Evolutionary conservation across 2,329 filamentous ascomycete species (phyloP), one percentile per base, ranked within the genome.

Genomic region (Aspergillus sp.): DNA sequence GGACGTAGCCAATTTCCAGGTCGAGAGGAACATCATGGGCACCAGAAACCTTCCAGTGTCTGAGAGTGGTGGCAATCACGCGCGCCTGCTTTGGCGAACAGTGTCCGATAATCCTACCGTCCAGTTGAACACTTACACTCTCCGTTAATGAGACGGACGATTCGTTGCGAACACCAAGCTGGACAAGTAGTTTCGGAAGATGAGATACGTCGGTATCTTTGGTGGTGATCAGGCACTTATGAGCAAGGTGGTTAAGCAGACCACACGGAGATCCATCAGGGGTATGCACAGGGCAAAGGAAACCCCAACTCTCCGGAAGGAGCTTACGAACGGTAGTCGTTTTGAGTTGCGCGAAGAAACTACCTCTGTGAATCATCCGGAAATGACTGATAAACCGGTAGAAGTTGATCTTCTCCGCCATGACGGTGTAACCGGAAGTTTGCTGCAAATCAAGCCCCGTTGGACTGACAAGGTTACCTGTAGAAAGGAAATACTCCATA

Each of bases 391-490:
- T 96, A 79, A 98, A 99, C 68, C 95, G 91, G 70, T 96, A 87
- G 74, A 98, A 99, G 79, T 99, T 99, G 73, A 99, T 93, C 82
- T 98, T 98, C 74, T 99, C 95, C 3, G 95, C 95, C 52, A 98
- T 93, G 51, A 99, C 92, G 0, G 91, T 96, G 75, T 96, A 99
- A 62, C 95, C 95, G 12, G 93, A 95, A 0, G 89, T 88, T 76
- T 99, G 95, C 72, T 98, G 95, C 69, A 97, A 76, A 82, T 99
- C 95, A 41, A 99, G 82, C 63, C 95, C 95, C 31, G 91, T 96
- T 14, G 91, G 88, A 80, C 91, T 96, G 69, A 91, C 87, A 46
- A 99, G 80, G 69, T 99, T 99, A 66, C 95, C 95, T 0, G 95
- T 99, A 0, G 93, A 96, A 61, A 99, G 78, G 77, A 99, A 99